These are phyloP conservation scores for Plasmodium relictum DNA, from an alignment of 169 alveolate genomes.

Conservation along the genomic window DNA sequence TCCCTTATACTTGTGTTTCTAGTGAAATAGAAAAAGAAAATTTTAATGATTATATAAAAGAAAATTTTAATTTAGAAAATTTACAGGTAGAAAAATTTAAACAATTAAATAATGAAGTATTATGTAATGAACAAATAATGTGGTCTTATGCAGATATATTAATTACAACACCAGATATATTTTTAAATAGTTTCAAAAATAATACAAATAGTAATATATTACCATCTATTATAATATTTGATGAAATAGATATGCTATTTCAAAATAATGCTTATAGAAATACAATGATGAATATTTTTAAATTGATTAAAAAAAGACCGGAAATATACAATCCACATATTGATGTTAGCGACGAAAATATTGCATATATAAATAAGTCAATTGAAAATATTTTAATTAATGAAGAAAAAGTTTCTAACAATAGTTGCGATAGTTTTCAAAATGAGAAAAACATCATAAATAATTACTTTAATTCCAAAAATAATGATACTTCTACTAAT, in stretches of 20 bases:
- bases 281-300: constrained; percentile 82
- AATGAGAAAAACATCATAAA: not conserved
- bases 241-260: constrained; percentile 84
- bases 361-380: constrained; percentile 25
- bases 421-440: not conserved
- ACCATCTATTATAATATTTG: constrained; percentile 85
- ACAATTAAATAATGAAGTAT: constrained; percentile 11
- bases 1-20: constrained; percentile 5
- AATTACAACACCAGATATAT: constrained; percentile 83
- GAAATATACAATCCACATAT: constrained; percentile 80
- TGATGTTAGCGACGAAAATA: constrained; percentile 23
- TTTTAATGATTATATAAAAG: not conserved
- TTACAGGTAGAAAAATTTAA: constrained; percentile 17
- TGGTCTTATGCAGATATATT: constrained; percentile 83
- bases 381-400: constrained; percentile 15
- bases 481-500: not conserved
- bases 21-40: not conserved
- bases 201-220: constrained; percentile 27
- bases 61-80: constrained; percentile 14
- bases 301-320: constrained; percentile 82
- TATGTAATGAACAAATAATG: constrained; percentile 74
- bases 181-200: constrained; percentile 75
- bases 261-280: constrained; percentile 85
- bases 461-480: not conserved
- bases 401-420: not conserved